These are phyloP conservation scores for Theobroma grandiflorum DNA, from an alignment of 441 rosid genomes.

Conservation along the genomic window DNA sequence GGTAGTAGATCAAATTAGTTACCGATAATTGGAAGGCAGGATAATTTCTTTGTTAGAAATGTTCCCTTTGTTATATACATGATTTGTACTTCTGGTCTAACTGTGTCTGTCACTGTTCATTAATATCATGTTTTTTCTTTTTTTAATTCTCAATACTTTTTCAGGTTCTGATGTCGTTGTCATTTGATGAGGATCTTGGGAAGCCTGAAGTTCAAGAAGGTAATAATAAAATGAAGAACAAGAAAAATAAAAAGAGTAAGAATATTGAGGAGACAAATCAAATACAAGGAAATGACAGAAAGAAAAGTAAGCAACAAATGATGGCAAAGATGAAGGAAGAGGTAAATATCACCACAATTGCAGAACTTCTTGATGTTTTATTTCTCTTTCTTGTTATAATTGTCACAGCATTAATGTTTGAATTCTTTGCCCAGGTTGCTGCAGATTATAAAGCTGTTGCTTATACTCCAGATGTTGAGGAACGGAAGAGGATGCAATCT, in stretches of 20 bases:
- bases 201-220: conserved; percentile 43
- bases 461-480: conserved; percentile 63
- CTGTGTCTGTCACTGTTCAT: neutral
- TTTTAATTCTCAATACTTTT: conserved; percentile 20
- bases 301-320: conserved; percentile 71
- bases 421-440: conserved; percentile 61
- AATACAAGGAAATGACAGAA: conserved; percentile 61
- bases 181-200: conserved; percentile 78
- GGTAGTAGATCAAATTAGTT: neutral
- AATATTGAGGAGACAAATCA: conserved; percentile 62
- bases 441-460: conserved; percentile 84
- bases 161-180: conserved; percentile 73
- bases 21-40: neutral
- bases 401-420: conserved; percentile 25
- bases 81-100: neutral
- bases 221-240: conserved; percentile 51
- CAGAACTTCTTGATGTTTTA: neutral
- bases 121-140: neutral
- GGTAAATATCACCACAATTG: conserved; percentile 43
- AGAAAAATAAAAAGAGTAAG: conserved; percentile 65
- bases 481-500: conserved; percentile 77
- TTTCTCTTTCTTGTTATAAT: conserved; percentile 18
- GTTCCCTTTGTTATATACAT: neutral
- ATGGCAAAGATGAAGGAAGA: conserved; percentile 79
- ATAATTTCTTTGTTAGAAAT: neutral